A percentile compares a stretch with the other conserved stretches of the same genome.
Conservation (phyloP, 1,284 basidiomycete species). For the Volvariella surrecta region DNA sequence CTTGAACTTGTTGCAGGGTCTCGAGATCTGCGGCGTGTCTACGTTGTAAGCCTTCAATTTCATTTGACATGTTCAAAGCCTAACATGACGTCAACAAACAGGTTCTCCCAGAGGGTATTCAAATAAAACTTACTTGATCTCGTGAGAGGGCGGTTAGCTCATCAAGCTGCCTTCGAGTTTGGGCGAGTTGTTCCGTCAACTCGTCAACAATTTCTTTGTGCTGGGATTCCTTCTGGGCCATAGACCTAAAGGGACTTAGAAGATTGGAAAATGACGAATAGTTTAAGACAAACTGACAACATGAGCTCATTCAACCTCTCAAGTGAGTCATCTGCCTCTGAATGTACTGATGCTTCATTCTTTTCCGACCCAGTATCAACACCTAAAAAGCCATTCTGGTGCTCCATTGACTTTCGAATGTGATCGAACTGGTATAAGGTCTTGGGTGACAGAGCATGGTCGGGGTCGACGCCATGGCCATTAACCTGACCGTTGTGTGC, state of each 20-base stretch:
- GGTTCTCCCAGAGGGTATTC: neutral
- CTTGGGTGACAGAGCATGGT: constrained; percentile 48
- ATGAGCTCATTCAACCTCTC: constrained; percentile 80
- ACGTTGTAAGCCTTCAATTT: constrained; percentile 65
- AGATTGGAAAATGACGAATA: constrained; percentile 6
- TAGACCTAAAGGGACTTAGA: constrained; percentile 47
- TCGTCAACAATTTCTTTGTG: constrained; percentile 71
- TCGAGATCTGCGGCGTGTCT: constrained; percentile 47
- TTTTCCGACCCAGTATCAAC: constrained; percentile 12
- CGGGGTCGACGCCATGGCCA: constrained; percentile 14
- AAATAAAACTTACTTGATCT: constrained; percentile 52
- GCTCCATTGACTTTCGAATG: constrained; percentile 55
- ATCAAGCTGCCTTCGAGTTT: constrained; percentile 70
- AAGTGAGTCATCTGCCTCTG: constrained; percentile 60
- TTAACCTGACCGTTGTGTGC: constrained; percentile 13
- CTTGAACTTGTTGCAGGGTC: constrained; percentile 45
- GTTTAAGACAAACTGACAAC: constrained; percentile 44
- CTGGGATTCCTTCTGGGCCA: constrained; percentile 89
- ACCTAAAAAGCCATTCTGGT: neutral
- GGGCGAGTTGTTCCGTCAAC: constrained; percentile 60
- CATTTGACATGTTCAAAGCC: constrained; percentile 80
- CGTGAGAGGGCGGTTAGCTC: constrained; percentile 70
- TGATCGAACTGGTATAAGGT: constrained; percentile 65
- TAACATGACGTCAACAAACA: constrained; percentile 20
- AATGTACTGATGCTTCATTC: constrained; percentile 21